Evolutionary conservation across 495 filamentous ascomycete genomes (phyloP), one percentile per base, ranked within the genome.

Genomic region (Penicillium crystallinum): DNA sequence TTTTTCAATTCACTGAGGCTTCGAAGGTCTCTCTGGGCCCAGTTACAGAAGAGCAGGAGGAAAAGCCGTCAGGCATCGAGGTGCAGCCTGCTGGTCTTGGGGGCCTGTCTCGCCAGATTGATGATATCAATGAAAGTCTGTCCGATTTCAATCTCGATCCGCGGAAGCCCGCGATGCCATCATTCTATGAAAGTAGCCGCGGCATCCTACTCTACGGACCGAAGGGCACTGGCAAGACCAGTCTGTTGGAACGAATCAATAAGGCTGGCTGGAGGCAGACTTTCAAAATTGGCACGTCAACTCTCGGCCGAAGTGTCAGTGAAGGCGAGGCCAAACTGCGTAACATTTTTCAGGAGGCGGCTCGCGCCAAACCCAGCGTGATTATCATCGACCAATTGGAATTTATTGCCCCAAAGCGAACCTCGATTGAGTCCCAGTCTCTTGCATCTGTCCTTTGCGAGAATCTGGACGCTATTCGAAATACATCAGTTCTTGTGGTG

Each of bases 381-480:
- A 77, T 98, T 27, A 71, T 95, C 12, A 85, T 97, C 34, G 91
- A 97, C 63, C 77, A 90, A 50, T 68, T 97, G 25, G 88, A 96
- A 44, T 76, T 75, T 46, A 69, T 96, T 22, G 86, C 89, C 41
- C 81, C 82, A 12, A 90, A 85, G 44, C 66, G 72, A 50, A 66
- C 69, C 4, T 61, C 69, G n/a, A 23, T 67, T 5, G 70, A 79
- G 9, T 71, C 68, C 5, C 56, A 63, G 17, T 68, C 68, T 4
- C 46, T 76, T 15, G 65, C 67, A 1, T 57, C 69, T 11, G 58
- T 68, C 23, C 57, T 86, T 5, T 73, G 69, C 31, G 61, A 71
- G 55, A 65, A 71, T 37, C 59, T 81, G 40, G 74, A 79, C 30
- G 54, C 62, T 22, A 62, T 80, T 17, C 67, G 67, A 34, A 66